phyloP scores from a whole-genome alignment of 768 basidiomycete species.

The Lactarius tabidus region DNA sequence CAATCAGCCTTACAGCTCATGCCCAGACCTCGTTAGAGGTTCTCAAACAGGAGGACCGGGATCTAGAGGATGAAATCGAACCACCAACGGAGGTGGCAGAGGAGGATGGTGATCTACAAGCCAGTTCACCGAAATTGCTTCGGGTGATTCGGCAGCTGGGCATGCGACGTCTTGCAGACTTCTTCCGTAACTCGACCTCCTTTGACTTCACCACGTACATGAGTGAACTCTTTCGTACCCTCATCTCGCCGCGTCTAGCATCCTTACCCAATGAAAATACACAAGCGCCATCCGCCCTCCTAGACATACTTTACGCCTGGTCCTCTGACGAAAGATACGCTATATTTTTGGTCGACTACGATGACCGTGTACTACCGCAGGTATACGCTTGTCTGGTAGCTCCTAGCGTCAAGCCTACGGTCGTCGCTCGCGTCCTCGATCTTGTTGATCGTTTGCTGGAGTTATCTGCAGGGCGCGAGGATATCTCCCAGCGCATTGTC shows the following conservation, averaged over 20 bases:
- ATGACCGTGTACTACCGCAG: slow-evolving; percentile 64
- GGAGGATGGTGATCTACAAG: slow-evolving; percentile 33
- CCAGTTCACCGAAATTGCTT: slow-evolving; percentile 26
- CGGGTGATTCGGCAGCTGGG: slow-evolving; percentile 78
- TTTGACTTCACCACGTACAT: slow-evolving; percentile 80
- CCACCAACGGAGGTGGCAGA: slow-evolving; percentile 30
- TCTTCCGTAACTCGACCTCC: slow-evolving; percentile 67
- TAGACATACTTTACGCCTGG: slow-evolving; percentile 85
- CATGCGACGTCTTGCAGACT: slow-evolving; percentile 81
- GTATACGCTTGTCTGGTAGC: slow-evolving; percentile 80
- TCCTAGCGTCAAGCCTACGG: slow-evolving; percentile 80
- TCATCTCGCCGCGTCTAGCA: slow-evolving; percentile 81
- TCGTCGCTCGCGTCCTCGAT: slow-evolving; percentile 79
- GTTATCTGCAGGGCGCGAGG: slow-evolving; percentile 48
- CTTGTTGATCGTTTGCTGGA: slow-evolving; percentile 69
- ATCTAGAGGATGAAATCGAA: slow-evolving; percentile 32
- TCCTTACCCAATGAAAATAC: slow-evolving; percentile 80
- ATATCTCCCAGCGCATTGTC: slow-evolving; percentile 50
- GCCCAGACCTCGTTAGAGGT: slow-evolving; percentile 58
- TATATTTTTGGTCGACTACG: slow-evolving; percentile 65
- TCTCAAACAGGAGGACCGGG: slow-evolving; percentile 33
- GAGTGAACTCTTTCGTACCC: slow-evolving; percentile 54
- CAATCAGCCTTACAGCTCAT: slow-evolving; percentile 58
- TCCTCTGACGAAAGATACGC: slow-evolving; percentile 53
- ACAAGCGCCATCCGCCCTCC: slow-evolving; percentile 82